Base-by-base conservation (phyloP, 2,329 filamentous ascomycete species). In the Phaeosphaeria sp. region DNA sequence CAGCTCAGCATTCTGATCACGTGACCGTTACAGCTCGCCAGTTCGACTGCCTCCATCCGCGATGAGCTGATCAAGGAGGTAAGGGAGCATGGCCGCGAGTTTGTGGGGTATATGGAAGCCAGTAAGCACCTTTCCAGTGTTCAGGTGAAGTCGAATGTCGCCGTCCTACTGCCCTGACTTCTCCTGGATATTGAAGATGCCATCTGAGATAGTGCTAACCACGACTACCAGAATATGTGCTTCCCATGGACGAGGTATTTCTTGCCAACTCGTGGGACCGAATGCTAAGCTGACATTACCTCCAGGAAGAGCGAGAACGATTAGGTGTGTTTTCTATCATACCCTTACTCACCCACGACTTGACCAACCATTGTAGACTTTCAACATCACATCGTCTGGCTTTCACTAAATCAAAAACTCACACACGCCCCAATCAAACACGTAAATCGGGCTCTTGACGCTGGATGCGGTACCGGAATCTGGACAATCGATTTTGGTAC, bases 401-500 rank as follows among this genome's bases (percentile, higher is more conserved):
- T 79, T 6, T 64, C 74, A 0, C 54, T 80, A 15, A 66, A 75
- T 20, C 67, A 76, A 13, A 66, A 71, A 17, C 73, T 80, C 1
- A 73, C 67, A 48, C 67, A 76, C 17, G 77, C 79, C 2, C 79
- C 79, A 1, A 61, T 80, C 20, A 47, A 63, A 7, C 58, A 69
- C 6, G 59, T 71, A 6, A 71, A 69, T 24, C 65, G 69, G 3
- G 69, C 74, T 9, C 66, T 81, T 9, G 78, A 80, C 51, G 49
- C 76, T 18, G 75, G 74, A 3, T 77, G 73, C 2, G 76, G 75
- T 6, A 77, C 74, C 1, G 75, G 75, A 4, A 79, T 79, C 58
- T 70, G 80, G 79, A 53, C 78, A 59, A 61, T 81, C n/a, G 74
- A 78, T 43, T 69, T 77, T 56, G 75, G 74, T 65, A 66, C 15